Conservation (phyloP, 2,329 filamentous ascomycete genomes). For the Teratosphaeria viscida region DNA sequence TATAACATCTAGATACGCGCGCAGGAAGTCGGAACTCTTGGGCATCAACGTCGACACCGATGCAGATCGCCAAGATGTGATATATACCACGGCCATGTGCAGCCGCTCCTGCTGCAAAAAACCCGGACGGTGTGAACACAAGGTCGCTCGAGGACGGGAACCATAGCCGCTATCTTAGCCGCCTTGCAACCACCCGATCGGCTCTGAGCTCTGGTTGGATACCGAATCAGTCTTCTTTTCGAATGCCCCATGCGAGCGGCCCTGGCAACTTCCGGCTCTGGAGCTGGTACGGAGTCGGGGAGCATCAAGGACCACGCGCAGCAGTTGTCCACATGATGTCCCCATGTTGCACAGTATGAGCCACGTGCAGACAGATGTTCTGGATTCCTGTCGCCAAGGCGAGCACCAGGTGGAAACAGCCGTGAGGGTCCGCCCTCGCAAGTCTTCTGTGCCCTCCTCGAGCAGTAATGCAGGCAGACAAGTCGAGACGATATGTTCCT, state of each 20-base stretch:
- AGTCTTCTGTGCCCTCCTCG: not conserved
- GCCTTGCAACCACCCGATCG: not conserved
- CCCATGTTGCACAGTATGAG: not conserved
- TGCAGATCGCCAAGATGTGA: not conserved
- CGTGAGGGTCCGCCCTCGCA: not conserved
- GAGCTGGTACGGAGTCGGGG: not conserved
- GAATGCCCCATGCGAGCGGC: not conserved
- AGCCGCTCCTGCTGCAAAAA: not conserved
- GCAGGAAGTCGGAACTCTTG: not conserved
- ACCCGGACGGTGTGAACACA: not conserved
- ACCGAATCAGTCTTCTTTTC: not conserved
- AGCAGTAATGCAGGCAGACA: too few species aligned
- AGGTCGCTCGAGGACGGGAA: not conserved
- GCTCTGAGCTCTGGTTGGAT: not conserved
- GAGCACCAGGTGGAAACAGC: not conserved
- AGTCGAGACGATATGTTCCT: not conserved
- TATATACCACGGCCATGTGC: not conserved
- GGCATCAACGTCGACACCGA: not conserved
- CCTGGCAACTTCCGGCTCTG: not conserved
- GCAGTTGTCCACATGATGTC: not conserved
- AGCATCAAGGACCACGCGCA: not conserved
- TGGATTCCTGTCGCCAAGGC: not conserved
- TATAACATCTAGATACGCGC: not conserved
- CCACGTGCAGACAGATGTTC: not conserved
- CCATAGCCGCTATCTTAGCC: not conserved